Evolutionary conservation across 805 yeast species (phyloP).

Genomic region (Hyphopichia homilentoma): DNA sequence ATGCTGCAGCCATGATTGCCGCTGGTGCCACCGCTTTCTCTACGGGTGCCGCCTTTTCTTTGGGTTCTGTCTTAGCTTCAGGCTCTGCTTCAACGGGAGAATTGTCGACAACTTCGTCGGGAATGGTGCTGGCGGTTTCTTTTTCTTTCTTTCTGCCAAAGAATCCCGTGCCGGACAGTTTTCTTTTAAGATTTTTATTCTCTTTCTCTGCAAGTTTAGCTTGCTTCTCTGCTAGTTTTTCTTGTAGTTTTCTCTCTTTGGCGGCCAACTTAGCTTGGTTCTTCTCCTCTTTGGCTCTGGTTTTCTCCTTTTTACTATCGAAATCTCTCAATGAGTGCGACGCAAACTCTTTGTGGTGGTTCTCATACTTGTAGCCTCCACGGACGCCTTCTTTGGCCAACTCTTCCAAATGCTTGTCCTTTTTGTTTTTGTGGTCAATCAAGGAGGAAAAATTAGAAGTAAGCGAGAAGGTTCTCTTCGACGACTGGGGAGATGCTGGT

Average conservation of each 20-base stretch:
- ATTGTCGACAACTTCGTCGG: no score
- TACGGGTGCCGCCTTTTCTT: no score
- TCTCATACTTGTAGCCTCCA: conserved; percentile 20
- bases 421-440: conserved; percentile 8
- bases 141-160: no score
- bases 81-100: no score
- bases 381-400: conserved; percentile 12
- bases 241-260: conserved; percentile 9
- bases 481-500: conserved; percentile 1
- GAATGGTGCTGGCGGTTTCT: no score
- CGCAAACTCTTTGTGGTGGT: conserved; percentile 30
- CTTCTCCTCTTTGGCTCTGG: conserved; percentile 22
- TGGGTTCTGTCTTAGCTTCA: no score
- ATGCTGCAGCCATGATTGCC: no score
- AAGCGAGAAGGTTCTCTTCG: conserved; percentile 2
- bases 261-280: no score
- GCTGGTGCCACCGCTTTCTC: no score
- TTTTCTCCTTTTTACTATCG: conserved; percentile 12
- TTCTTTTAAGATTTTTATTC: no score
- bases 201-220: conserved; percentile 10
- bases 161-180: no score
- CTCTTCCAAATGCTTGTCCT: conserved; percentile 10
- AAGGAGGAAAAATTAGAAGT: conserved; percentile 3
- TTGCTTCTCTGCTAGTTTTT: conserved; percentile 11
- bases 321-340: conserved; percentile 27